Evolutionary conservation across 768 basidiomycete genomes (phyloP).

Genomic region (Chlorophyllum brunneum): DNA sequence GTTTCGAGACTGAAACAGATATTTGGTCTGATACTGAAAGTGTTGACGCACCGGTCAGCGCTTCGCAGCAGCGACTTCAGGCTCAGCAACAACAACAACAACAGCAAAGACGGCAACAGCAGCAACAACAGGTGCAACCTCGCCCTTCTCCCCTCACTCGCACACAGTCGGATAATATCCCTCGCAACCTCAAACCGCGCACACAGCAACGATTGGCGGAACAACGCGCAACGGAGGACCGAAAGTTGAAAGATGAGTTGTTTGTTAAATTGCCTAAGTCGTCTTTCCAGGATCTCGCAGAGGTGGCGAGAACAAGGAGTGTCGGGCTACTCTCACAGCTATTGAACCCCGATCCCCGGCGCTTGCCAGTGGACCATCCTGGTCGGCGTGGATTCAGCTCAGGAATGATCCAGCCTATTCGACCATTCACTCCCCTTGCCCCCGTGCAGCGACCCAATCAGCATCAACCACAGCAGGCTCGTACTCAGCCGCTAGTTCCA

Average conservation of each 20-base stretch:
- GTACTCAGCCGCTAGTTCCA: neutral
- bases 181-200: conserved; percentile 14
- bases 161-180: conserved; percentile 24
- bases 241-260: conserved; percentile 62
- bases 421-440: conserved; percentile 13
- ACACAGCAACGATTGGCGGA: conserved; percentile 14
- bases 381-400: conserved; percentile 48
- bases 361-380: conserved; percentile 57
- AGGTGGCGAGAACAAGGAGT: conserved; percentile 30
- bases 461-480: conserved; percentile 16
- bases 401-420: conserved; percentile 36
- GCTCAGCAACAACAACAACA: conserved; percentile 15
- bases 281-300: conserved; percentile 55
- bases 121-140: conserved; percentile 12
- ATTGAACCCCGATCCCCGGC: conserved; percentile 65
- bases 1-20: conserved; percentile 11
- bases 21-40: conserved; percentile 6
- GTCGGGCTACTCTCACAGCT: conserved; percentile 62
- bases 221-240: conserved; percentile 54
- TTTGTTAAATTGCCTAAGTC: conserved; percentile 67
- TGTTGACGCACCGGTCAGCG: neutral
- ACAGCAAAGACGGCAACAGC: conserved; percentile 18
- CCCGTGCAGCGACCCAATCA: neutral
- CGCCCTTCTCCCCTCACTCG: conserved; percentile 19
- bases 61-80: neutral